Evolutionary conservation across 805 yeast species (phyloP).

Genomic region (Spathaspora gorwiae): DNA sequence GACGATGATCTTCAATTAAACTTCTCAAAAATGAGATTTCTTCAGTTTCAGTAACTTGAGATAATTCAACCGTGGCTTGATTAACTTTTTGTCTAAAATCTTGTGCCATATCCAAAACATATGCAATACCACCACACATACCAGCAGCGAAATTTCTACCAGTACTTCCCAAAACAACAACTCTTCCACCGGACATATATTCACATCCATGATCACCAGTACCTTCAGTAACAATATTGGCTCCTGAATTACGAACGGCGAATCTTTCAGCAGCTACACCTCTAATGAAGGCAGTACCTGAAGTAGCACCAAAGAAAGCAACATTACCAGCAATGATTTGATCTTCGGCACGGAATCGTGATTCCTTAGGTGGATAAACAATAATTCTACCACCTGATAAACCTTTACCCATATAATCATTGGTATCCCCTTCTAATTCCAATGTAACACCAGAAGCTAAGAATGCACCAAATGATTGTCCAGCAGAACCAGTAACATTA

Average conservation of each 20-base stretch:
- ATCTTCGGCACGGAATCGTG: slow-evolving; percentile 88
- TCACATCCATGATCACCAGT: slow-evolving; percentile 99
- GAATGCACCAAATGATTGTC: slow-evolving; percentile 98
- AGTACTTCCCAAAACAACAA: slow-evolving; percentile 84
- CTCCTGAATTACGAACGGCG: slow-evolving; percentile 98
- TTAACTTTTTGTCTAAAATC: slow-evolving; percentile 81
- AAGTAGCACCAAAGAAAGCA: slow-evolving; percentile 95
- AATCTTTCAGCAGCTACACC: slow-evolving; percentile 99
- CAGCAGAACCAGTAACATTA: slow-evolving; percentile 88
- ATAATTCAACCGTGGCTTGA: slow-evolving; percentile 74
- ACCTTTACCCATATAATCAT: slow-evolving; percentile 97
- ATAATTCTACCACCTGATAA: slow-evolving; percentile 91
- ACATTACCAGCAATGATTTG: slow-evolving; percentile 96
- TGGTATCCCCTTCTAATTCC: slow-evolving; percentile 95
- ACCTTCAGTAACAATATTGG: slow-evolving; percentile 93
- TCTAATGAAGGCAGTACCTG: slow-evolving; percentile 88
- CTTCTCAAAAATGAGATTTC: slow-evolving; percentile 94
- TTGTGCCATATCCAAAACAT: slow-evolving; percentile 92
- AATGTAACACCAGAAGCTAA: slow-evolving; percentile 93
- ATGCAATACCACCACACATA: slow-evolving; percentile 99
- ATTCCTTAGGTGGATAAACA: slow-evolving; percentile 84
- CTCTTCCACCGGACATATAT: slow-evolving; percentile 99
- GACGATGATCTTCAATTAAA: slow-evolving; percentile 89
- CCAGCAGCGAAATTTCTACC: slow-evolving; percentile 96
- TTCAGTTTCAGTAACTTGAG: slow-evolving; percentile 72